These are phyloP conservation scores for Stylonectria norvegica DNA, from an alignment of 2,329 filamentous ascomycete genomes.

Conservation along the genomic window DNA sequence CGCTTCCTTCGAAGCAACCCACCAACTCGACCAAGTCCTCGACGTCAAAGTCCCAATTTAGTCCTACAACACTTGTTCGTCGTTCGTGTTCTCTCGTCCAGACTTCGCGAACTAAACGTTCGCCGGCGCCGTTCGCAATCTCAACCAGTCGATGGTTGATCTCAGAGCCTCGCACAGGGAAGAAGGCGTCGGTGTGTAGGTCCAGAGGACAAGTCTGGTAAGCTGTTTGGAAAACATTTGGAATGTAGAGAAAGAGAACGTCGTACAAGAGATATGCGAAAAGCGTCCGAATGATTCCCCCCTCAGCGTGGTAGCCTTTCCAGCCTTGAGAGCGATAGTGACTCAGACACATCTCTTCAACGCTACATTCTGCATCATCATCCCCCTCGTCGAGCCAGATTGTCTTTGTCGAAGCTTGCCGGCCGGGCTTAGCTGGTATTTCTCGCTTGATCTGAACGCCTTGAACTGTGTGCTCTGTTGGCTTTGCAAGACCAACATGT, in stretches of 20 bases:
- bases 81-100: constrained; percentile 65
- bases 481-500: constrained; percentile 74
- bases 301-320: constrained; percentile 94
- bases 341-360: constrained; percentile 91
- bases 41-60: constrained; percentile 85
- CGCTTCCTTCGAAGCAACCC: constrained; percentile 72
- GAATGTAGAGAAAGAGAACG: constrained; percentile 85
- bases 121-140: constrained; percentile 78
- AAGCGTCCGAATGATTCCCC: constrained; percentile 85
- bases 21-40: constrained; percentile 78
- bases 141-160: constrained; percentile 84
- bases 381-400: constrained; percentile 81
- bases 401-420: constrained; percentile 62
- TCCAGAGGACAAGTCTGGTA: constrained; percentile 94
- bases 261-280: constrained; percentile 92
- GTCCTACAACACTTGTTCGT: constrained; percentile 81
- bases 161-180: constrained; percentile 76
- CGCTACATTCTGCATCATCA: constrained; percentile 70
- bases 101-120: constrained; percentile 62
- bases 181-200: constrained; percentile 90
- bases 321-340: constrained; percentile 80
- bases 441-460: constrained; percentile 74
- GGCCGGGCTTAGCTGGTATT: constrained; percentile 39
- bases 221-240: constrained; percentile 94
- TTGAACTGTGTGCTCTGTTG: constrained; percentile 69